A percentile compares a stretch with the other conserved stretches of the same genome.
Evolutionary conservation across 2,329 filamentous ascomycete genomes (phyloP).

Genomic region (Aspergillus sp.): DNA sequence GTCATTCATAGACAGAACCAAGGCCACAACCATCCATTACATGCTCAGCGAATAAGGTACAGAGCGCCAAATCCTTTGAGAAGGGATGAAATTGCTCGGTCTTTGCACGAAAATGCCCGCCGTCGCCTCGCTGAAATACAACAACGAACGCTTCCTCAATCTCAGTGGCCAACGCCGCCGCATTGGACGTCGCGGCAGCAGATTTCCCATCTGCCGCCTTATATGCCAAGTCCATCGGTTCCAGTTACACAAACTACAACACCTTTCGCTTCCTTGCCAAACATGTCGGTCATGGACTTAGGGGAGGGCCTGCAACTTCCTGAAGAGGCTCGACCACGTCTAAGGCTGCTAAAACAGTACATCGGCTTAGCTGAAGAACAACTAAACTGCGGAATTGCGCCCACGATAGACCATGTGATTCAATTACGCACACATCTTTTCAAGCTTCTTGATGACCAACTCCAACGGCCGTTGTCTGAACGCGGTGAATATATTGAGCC

Average conservation of each 20-base stretch:
- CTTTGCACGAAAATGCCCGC: conserved; percentile 22
- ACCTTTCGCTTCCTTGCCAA: conserved; percentile 1
- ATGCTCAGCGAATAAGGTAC: conserved; percentile 12
- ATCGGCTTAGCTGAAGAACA: conserved; percentile 30
- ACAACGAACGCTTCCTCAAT: conserved; percentile 6
- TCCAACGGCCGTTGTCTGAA: conserved; percentile 23
- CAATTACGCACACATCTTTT: conserved; percentile 31
- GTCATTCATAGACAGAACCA: conserved; percentile 10
- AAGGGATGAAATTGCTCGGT: conserved; percentile 20
- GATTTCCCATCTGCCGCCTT: conserved; percentile 1
- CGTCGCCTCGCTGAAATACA: conserved; percentile 23
- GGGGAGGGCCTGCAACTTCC: not conserved
- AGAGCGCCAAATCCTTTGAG: conserved; percentile 12
- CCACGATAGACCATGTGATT: conserved; percentile 33
- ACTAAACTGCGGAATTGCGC: conserved; percentile 26
- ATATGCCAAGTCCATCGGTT: conserved; percentile 2
- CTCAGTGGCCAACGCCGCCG: not conserved
- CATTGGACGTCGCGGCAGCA: conserved; percentile 7
- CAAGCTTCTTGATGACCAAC: conserved; percentile 33
- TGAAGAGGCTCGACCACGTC: conserved; percentile 15
- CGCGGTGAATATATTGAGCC: conserved; percentile 27
- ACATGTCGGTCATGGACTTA: not conserved
- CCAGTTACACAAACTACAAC: not conserved
- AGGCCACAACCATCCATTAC: conserved; percentile 1
- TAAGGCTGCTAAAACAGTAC: conserved; percentile 23